phyloP scores from a whole-genome alignment of 169 alveolate genomes.

The Eimeria tenella region DNA sequence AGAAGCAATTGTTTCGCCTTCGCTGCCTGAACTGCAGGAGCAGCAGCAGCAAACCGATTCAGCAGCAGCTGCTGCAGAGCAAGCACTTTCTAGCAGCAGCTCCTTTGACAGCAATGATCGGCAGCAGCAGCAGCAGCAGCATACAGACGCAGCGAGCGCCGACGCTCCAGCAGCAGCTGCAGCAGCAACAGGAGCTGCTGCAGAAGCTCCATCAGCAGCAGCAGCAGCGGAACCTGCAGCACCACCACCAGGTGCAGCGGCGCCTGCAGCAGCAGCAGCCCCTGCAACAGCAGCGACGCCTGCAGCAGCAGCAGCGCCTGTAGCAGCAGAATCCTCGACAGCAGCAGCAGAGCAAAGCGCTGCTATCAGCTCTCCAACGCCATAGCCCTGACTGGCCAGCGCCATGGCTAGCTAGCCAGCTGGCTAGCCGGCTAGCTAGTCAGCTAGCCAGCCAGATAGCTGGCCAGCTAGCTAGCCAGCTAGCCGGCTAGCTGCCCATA shows the following conservation, averaged over 20 bases:
- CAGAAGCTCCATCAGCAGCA: neutral
- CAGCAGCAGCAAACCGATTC: constrained; percentile 15
- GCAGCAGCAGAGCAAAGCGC: neutral
- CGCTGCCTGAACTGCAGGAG: neutral
- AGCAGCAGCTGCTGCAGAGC: neutral
- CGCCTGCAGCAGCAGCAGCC: neutral
- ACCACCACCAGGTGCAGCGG: neutral
- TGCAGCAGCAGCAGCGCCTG: too few species aligned
- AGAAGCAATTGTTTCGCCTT: neutral
- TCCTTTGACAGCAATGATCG: neutral
- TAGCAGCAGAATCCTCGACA: neutral
- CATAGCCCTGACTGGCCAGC: neutral
- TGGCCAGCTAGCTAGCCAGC: neutral
- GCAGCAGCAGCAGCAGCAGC: constrained; percentile 39
- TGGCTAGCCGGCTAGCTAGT: neutral
- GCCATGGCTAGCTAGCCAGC: neutral
- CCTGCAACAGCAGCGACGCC: too few species aligned
- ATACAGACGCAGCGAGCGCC: neutral
- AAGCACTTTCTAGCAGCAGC: neutral
- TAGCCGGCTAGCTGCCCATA: neutral
- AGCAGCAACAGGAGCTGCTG: constrained; percentile 2
- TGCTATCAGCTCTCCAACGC: neutral
- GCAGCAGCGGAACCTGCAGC: neutral
- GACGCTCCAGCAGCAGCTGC: neutral
- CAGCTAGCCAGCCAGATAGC: neutral